Conservation (phyloP, 495 filamentous ascomycete species). For the Daldinia concentrica region DNA sequence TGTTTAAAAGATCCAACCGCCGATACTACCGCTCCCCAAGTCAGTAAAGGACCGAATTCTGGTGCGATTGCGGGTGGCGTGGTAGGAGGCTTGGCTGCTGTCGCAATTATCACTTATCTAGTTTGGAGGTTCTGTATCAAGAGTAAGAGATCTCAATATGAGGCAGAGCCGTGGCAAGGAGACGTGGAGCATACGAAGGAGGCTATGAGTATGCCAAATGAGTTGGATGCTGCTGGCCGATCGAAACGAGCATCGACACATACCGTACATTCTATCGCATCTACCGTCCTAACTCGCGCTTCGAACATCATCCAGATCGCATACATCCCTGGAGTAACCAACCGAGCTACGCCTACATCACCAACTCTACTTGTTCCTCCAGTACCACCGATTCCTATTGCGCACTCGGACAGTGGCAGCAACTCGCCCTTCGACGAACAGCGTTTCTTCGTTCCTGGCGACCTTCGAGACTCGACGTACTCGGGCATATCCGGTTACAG, state of each 20-base stretch:
- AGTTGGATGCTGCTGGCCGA: constrained; percentile 64
- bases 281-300: constrained; percentile 92
- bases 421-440: constrained; percentile 74
- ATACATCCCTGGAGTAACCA: constrained; percentile 97
- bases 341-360: constrained; percentile 83
- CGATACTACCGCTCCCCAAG: constrained; percentile 25
- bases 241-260: constrained; percentile 82
- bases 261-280: constrained; percentile 90
- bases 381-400: constrained; percentile 88
- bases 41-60: constrained; percentile 65
- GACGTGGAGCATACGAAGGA: constrained; percentile 60
- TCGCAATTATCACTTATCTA: constrained; percentile 77
- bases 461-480: constrained; percentile 88
- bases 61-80: constrained; percentile 89
- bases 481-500: constrained; percentile 71
- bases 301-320: constrained; percentile 99
- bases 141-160: constrained; percentile 71
- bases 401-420: constrained; percentile 63
- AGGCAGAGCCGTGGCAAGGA: constrained; percentile 63
- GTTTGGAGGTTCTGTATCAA: constrained; percentile 90
- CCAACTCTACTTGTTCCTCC: constrained; percentile 87
- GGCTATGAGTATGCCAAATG: constrained; percentile 62
- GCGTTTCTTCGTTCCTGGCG: constrained; percentile 92
- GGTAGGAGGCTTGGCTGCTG: constrained; percentile 74
- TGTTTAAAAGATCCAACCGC: constrained; percentile 50